Evolutionary conservation across 192 early-diverging fungal genomes (phyloP), one percentile per base, ranked within the genome.

Genomic region (Spinellus fusiger): DNA sequence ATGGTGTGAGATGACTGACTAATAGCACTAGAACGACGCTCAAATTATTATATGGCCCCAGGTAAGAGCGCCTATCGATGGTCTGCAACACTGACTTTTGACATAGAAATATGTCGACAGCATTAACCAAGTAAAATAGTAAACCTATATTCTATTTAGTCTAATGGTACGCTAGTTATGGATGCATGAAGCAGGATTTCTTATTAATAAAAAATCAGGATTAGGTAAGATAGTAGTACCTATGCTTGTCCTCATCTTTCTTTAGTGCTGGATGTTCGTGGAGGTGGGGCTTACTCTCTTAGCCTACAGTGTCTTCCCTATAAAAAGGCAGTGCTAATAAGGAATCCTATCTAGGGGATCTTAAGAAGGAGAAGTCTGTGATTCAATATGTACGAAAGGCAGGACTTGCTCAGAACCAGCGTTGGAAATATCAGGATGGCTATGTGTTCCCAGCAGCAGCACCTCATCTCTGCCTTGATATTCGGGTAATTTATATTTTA

Each of bases 161-260:
- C 13, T 13, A 37, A 9, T 37, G 35, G 6, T 13, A 9, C 7
- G 6, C 9, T 28, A 66, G 65, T 23, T 66, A 1, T 66, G 65
- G 65, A 66, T 66, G 65, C 65, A 66, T 59, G 65, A 66, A 66
- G 57, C 59, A 13, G 65, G 65, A n/a, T 66, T 66, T 13, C 37
- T 66, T 13, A 59, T 66, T 20, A 66, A 66, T 47, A 66, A 66
- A 47, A 66, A 66, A 60, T 66, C 65, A 10, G 65, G 65, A 12
- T 44, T 66, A 35, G 64, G 64, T 66, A 59, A 40, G 9, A n/a
- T n/a, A n/a, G n/a, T n/a, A n/a, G n/a, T n/a, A n/a, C n/a, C n/a
- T n/a, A n/a, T n/a, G n/a, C n/a, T n/a, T n/a, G n/a, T n/a, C n/a
- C n/a, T n/a, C n/a, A n/a, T n/a, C n/a, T n/a, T n/a, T n/a, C n/a